Evolutionary conservation across 371 early-diverging fungal species (phyloP).

Genomic region (Mortierella sp.): DNA sequence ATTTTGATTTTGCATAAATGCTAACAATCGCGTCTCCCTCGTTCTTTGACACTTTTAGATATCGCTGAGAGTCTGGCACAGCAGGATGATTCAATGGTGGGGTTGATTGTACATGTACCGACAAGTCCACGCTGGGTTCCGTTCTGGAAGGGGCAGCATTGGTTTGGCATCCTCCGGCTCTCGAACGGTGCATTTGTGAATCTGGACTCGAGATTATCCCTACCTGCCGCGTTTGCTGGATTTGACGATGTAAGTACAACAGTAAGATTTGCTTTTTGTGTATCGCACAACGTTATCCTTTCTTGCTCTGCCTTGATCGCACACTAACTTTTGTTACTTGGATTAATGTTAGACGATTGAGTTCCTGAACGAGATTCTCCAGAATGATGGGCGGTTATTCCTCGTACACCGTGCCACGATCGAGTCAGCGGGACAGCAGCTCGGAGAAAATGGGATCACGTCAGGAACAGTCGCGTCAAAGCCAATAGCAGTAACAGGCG

Average conservation of each 20-base stretch:
- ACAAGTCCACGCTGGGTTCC: slow-evolving; percentile 50
- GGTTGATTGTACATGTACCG: slow-evolving; percentile 51
- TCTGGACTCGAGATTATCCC: slow-evolving; percentile 46
- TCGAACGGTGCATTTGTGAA: slow-evolving; percentile 49
- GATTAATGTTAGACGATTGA: slow-evolving; percentile 20
- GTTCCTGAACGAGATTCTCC: slow-evolving; percentile 27
- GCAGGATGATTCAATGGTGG: slow-evolving; percentile 54
- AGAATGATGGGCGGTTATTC: slow-evolving; percentile 43
- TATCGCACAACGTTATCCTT: too few species aligned
- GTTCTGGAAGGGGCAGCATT: slow-evolving; percentile 57
- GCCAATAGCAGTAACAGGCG: neutral
- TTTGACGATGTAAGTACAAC: slow-evolving; percentile 39
- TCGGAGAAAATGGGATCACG: neutral
- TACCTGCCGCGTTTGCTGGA: slow-evolving; percentile 43
- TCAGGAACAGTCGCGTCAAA: neutral
- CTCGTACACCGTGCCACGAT: slow-evolving; percentile 30
- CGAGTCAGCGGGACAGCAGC: neutral
- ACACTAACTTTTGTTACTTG: neutral
- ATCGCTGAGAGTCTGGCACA: slow-evolving; percentile 36
- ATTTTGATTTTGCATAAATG: neutral
- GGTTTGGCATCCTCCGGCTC: slow-evolving; percentile 55
- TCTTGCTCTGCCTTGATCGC: neutral
- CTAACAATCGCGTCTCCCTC: neutral
- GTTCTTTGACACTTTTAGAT: slow-evolving; percentile 15
- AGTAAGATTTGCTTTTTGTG: neutral